Evolutionary conservation across 148 eudicot species (phyloP), one percentile per base, ranked within the genome.

Genomic region (Rhododendron ferrugineum): DNA sequence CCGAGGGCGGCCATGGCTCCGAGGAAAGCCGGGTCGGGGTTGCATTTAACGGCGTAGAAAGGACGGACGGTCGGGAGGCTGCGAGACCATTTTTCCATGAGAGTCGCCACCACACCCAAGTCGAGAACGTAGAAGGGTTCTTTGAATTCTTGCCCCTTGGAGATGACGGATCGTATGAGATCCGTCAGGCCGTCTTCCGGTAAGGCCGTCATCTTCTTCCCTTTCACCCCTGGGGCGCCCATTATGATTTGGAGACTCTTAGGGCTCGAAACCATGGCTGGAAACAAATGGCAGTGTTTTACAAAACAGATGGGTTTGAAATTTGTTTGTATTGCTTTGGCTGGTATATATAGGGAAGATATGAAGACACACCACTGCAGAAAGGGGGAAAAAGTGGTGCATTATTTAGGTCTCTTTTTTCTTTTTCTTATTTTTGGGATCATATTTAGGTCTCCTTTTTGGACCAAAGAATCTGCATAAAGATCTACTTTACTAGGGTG

Each of bases 31-130:
- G 77, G 82, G 20, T 87, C 64, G 0, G 89, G 86, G 44, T 87
- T 87, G 66, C 89, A 87, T 54, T 87, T 87, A 9, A 87, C 86
- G n/a, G 89, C 89, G 72, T 87, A 87, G 79, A 84, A 87, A 13
- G 89, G 89, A 30, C 82, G 78, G 42, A 87, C 79, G 36, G 50
- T 5, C 0, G 88, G 88, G 28, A 87, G 80, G 81, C 6, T 75
- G 44, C 84, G 74, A 7, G 42, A 18, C 89, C 89, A 87, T 18
- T 18, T 37, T 11, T 83, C 72, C 88, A 84, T 79, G 5, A 87
- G 75, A 23, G 88, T 54, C 34, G 4, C 84, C 5, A 80, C 84
- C 42, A 22, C 62, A 18, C 86, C 88, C 80, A 87, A 84, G 78
- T 84, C 88, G 0, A 87, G 86, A 6, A 87, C 81, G 62, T 87